Evolutionary conservation across 352 stramenopile species (phyloP), one percentile per base, ranked within the genome.

Genomic region (Blastocystis sp.): DNA sequence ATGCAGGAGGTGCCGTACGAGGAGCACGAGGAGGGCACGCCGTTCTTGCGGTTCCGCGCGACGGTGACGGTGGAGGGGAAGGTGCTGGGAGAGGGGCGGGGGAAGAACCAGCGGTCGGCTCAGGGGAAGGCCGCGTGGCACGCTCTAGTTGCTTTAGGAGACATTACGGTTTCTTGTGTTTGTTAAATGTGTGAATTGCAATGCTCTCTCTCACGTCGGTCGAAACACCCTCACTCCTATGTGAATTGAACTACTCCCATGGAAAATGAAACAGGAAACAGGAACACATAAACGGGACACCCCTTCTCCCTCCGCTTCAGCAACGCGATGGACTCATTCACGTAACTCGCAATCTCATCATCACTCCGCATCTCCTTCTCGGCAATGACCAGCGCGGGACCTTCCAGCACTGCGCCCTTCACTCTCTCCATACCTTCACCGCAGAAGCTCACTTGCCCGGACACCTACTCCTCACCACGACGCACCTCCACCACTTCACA

Each of bases 61-160:
- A 77, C 38, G 28, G 67, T 77, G 67, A 56, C 14, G 23, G 41
- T 77, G 67, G 38, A 77, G 56, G 67, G 67, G 21, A 56, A 77
- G 38, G 43, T 56, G n/a, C 14, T 77, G 67, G 67, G 67, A 59
- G 41, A 34, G 48, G 67, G 67, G 41, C 7, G 43, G n/a, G 67
- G 67, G 14, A 77, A 77, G 67, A 77, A 43, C 28, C 67, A 77
- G 38, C 67, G 67, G 2, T 40, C 67, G 43, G 67, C 67, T 9
- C 67, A 77, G 28, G 67, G 67, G 28, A 40, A 48, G 19, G 67
- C 67, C n/a, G 7, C 67, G 21, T 77, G 67, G 67, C 52, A 56
- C 41, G 67, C 67, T 0, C 2, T 77, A 19, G 67, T 77, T 19
- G 23, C 43, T 56, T 60, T 77, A 41, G 67, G 67, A 41, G 67